These are phyloP conservation scores for Suhomyces kunorum DNA, from an alignment of 1,139 yeast species.

Conservation along the genomic window DNA sequence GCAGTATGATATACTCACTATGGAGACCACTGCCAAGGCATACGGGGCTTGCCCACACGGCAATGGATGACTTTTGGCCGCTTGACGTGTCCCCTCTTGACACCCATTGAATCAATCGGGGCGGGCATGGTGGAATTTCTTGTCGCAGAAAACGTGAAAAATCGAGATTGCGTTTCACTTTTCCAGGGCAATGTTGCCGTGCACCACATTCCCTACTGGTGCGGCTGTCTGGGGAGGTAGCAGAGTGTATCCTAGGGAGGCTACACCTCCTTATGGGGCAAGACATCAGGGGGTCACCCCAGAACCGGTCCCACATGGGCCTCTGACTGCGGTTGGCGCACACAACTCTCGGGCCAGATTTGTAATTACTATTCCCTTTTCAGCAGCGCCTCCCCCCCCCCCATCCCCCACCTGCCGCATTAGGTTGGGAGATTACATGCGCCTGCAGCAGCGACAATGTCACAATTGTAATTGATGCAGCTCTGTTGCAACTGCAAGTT, in stretches of 20 bases:
- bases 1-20: too few relatives aligned
- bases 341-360: neutral
- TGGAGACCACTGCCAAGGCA: too few relatives aligned
- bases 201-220: neutral
- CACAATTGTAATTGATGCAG: neutral
- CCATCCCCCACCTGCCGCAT: neutral
- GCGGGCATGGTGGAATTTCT: neutral
- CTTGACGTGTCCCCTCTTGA: too few relatives aligned
- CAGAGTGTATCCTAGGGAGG: neutral
- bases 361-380: conserved; percentile 3
- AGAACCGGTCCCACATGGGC: too few relatives aligned
- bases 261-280: neutral
- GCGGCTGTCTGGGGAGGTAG: neutral
- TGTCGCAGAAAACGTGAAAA: neutral
- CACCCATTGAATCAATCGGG: too few relatives aligned
- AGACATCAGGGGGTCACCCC: too few relatives aligned
- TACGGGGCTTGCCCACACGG: too few relatives aligned
- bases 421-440: neutral
- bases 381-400: neutral
- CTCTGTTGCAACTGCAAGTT: too few relatives aligned
- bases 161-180: neutral
- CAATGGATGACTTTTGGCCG: too few relatives aligned
- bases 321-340: too few relatives aligned
- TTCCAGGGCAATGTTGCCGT: neutral
- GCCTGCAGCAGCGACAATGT: neutral